phyloP scores from a whole-genome alignment of 2,329 filamentous ascomycete genomes.

The Parastagonospora nodorum region DNA sequence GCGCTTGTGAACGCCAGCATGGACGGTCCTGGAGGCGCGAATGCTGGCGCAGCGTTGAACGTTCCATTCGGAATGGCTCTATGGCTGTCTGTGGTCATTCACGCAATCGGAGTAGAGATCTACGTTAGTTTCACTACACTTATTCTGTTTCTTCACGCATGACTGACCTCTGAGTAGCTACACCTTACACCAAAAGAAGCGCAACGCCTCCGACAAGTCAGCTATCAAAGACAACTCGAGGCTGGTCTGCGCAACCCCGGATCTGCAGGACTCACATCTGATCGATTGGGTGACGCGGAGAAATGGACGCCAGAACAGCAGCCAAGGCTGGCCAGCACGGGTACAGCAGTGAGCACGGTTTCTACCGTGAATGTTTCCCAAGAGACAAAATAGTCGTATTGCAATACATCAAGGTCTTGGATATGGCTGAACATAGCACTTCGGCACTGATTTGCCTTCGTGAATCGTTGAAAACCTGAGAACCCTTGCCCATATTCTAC shows the following conservation, averaged over 20 bases:
- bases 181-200: slow-evolving; percentile 58
- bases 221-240: slow-evolving; percentile 61
- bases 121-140: slow-evolving; percentile 50
- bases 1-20: slow-evolving; percentile 35
- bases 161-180: slow-evolving; percentile 13
- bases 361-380: background rate
- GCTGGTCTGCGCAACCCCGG: slow-evolving; percentile 57
- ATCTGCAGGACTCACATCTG: slow-evolving; percentile 30
- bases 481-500: too few relatives aligned
- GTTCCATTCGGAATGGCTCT: slow-evolving; percentile 58
- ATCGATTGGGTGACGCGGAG: slow-evolving; percentile 37
- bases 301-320: slow-evolving; percentile 18
- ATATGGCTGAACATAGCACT: too few relatives aligned
- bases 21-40: slow-evolving; percentile 21
- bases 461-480: background rate
- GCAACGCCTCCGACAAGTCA: slow-evolving; percentile 60
- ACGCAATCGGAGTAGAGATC: slow-evolving; percentile 47
- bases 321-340: slow-evolving; percentile 6
- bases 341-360: too few relatives aligned
- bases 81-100: slow-evolving; percentile 60
- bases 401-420: background rate
- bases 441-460: background rate
- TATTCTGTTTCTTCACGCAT: background rate
- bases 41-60: slow-evolving; percentile 52
- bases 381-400: background rate